Evolutionary conservation across 768 basidiomycete genomes (phyloP), one percentile per base, ranked within the genome.

Genomic region (Tylopilus intermedius): DNA sequence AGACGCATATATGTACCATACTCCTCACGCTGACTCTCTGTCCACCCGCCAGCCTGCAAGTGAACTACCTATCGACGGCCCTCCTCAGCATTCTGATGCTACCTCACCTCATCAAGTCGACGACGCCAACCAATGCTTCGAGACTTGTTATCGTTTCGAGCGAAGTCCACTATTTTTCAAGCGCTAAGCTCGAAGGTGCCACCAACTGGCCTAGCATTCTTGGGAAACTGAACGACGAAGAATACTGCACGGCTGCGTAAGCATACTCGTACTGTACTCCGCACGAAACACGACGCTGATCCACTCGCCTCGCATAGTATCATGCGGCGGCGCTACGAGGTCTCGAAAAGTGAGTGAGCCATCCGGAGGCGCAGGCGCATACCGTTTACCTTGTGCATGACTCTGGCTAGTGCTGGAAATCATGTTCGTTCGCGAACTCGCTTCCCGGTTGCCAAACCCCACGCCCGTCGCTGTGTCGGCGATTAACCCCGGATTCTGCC

Each of bases 351-450:
- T 71, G 46, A 58, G 52, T 61, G 8, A 41, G 21, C 15, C 24
- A 15, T 26, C 22, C 8, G 26, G 6, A 1, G 18, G 37, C 22
- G 11, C 32, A 15, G 22, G 21, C 8, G 22, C 39, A 22, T 26
- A 21, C 18, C n/a, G 51, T 24, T 43, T 0, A 49, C 39, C 37
- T 32, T 29, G 35, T 18, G 7, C n/a, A 8, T 65, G 51, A 60
- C 7, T 5, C 30, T 30, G 30, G 30, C 30, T 6, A 74, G 68
- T 71, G 3, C 57, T 74, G 15, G 58, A 62, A 46, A 50, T 74
- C 37, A 64, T 74, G 61, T 72, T 75, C 50, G 56, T 64, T 8
- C 66, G 67, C 21, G 70, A 72, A 43, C 63, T 76, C 4, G 64
- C 62, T 2, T 64, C 63, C 8, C 72, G 66, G 33, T 59, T 72